Percentiles rank a stretch among this genome's conserved stretches.
phyloP scores from a whole-genome alignment of 306 rosid species.

The Cicer arietinum region DNA sequence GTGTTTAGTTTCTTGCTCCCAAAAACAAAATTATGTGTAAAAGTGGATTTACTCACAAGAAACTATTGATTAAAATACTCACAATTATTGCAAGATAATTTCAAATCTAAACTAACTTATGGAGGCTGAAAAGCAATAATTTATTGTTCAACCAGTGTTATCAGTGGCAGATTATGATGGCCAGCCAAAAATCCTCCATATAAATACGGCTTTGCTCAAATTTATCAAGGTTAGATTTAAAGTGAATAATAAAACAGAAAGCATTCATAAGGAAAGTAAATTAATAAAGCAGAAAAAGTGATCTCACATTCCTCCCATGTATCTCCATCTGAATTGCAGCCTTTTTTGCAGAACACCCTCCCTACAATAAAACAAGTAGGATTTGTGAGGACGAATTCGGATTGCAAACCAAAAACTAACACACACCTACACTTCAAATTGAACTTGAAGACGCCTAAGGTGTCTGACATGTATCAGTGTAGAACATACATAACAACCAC shows the following conservation, averaged over 20 bases:
- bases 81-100: neutral
- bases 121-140: neutral
- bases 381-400: neutral
- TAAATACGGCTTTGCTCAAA: too few relatives aligned
- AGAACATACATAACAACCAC: too few relatives aligned
- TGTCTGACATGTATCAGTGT: too few relatives aligned
- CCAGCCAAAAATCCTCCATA: neutral
- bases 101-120: neutral
- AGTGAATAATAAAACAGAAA: neutral
- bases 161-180: neutral
- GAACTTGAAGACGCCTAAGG: too few relatives aligned
- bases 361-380: constrained; percentile 52
- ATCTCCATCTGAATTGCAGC: constrained; percentile 76
- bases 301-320: constrained; percentile 87
- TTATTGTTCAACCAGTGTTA: neutral
- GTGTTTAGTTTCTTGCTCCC: neutral
- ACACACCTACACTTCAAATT: neutral
- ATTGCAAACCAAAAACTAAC: neutral
- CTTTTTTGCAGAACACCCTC: constrained; percentile 97
- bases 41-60: neutral
- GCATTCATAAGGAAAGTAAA: neutral
- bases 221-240: too few relatives aligned
- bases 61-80: neutral
- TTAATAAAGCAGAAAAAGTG: neutral
- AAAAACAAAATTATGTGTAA: neutral